Percentiles rank a stretch among this genome's conserved stretches.
Evolutionary conservation across 805 yeast species (phyloP).

Genomic region (Nakazawaea molendinolei): DNA sequence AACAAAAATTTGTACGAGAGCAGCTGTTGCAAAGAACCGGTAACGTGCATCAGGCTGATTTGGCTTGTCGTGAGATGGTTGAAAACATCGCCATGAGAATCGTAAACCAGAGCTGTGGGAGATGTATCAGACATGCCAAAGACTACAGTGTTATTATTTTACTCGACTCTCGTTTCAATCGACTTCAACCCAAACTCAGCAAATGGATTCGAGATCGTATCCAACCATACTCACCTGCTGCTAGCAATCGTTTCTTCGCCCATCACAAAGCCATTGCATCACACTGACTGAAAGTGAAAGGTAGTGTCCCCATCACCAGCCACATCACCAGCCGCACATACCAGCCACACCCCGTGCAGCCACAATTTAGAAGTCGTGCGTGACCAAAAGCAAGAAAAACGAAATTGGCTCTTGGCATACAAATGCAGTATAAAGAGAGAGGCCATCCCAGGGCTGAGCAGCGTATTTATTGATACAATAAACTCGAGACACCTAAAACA

Average conservation of each 20-base stretch:
- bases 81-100: constrained; percentile 88
- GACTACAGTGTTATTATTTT: constrained; percentile 77
- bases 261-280: background rate
- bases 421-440: background rate
- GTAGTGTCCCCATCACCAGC: background rate
- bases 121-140: constrained; percentile 77
- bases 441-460: too few species aligned
- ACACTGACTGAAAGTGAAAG: background rate
- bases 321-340: too few species aligned
- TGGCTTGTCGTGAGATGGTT: constrained; percentile 49
- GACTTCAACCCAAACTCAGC: constrained; percentile 55
- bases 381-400: too few species aligned
- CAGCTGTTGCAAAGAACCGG: background rate
- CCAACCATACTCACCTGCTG: too few species aligned
- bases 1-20: constrained; percentile 48
- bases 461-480: too few species aligned
- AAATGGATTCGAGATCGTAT: constrained; percentile 59
- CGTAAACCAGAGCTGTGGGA: constrained; percentile 86
- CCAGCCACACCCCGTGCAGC: too few species aligned
- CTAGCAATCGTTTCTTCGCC: too few species aligned
- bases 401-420: constrained; percentile 3
- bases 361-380: too few species aligned
- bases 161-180: constrained; percentile 56
- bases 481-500: background rate
- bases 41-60: constrained; percentile 32